Base-by-base conservation (phyloP, 257 asterid genomes). In the Misopates orontium region DNA sequence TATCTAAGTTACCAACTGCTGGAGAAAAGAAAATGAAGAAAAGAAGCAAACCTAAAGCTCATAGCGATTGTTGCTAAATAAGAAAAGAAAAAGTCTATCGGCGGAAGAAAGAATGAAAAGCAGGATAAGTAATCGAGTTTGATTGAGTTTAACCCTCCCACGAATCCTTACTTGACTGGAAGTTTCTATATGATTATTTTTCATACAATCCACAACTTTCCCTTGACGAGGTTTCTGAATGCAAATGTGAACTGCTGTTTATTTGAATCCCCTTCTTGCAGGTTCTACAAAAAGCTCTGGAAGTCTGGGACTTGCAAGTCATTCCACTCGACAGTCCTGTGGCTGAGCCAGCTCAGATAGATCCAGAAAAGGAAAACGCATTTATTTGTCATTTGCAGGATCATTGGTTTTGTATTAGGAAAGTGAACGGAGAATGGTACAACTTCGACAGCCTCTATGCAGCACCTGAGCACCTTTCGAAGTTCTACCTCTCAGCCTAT, bases 391-490 rank as follows among this genome's bases (percentile, higher is more conserved):
- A 94, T 69, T 75, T 94, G 79, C 93, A 85, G 78, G 84, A 87
- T 78, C 99, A 94, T 57, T 94, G 99, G 98, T 94, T 90, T 72
- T 94, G 99, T 57, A 85, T 94, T 56, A 71, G 99, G 69, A 94
- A 88, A 84, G 98, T 90, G 25, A 88, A 87, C 50, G 96, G 96
- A 52, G 98, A 93, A 75, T 84, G 90, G 87, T 81, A 81, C 80
- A 84, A 84, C 67, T 84, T 84, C 10, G 85, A 84, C 79, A 84
- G 90, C 73, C 85, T 84, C 53, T 84, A 81, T 19, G 76, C 87
- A 25, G 90, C 87, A 10, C 99, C 99, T 0, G 90, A 94, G 81
- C 98, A 94, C 88, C 95, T 94, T 62, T 94, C 99, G 21, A 90
- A 81, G 79, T 90, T 94, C 60, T 94, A 94, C 88, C 98, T 94